phyloP scores from a whole-genome alignment of 2,329 filamentous ascomycete genomes.

The Colletotrichum neosansevieriae region DNA sequence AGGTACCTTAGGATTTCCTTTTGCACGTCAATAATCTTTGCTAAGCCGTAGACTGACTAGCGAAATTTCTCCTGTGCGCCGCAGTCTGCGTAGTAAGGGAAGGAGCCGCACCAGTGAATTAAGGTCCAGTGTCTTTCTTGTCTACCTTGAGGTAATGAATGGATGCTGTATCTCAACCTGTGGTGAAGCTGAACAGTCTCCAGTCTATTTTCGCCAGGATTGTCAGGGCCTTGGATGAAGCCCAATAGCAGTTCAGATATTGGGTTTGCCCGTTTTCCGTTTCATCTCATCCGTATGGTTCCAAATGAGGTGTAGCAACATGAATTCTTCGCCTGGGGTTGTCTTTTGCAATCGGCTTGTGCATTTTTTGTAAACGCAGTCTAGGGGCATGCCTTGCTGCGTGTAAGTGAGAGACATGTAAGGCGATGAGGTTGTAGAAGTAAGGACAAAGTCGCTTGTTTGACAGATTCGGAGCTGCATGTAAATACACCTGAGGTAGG shows the following conservation, averaged over 20 bases:
- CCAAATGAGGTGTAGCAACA: not conserved
- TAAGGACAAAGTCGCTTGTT: not conserved
- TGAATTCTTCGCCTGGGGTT: not conserved
- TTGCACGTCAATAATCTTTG: not conserved
- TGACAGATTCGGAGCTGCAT: not conserved
- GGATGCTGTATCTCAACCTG: not conserved
- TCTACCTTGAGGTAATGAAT: no score
- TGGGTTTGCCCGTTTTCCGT: constrained; percentile 7
- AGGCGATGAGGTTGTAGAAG: no score
- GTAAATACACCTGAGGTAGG: no score
- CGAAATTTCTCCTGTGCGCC: not conserved
- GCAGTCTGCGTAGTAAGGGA: no score
- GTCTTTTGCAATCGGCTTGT: not conserved
- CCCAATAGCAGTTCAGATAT: not conserved
- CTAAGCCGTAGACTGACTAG: not conserved
- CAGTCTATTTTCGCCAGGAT: constrained; percentile 3
- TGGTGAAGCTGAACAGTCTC: not conserved
- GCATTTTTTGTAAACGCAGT: not conserved
- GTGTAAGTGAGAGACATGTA: not conserved
- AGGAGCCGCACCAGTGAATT: no score
- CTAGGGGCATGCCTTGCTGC: not conserved
- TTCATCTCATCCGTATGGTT: constrained; percentile 26
- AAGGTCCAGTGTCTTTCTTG: no score
- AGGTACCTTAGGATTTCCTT: not conserved
- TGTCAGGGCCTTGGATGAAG: not conserved